Evolutionary conservation across 2,329 filamentous ascomycete species (phyloP).

Genomic region (Gremmenia infestans): DNA sequence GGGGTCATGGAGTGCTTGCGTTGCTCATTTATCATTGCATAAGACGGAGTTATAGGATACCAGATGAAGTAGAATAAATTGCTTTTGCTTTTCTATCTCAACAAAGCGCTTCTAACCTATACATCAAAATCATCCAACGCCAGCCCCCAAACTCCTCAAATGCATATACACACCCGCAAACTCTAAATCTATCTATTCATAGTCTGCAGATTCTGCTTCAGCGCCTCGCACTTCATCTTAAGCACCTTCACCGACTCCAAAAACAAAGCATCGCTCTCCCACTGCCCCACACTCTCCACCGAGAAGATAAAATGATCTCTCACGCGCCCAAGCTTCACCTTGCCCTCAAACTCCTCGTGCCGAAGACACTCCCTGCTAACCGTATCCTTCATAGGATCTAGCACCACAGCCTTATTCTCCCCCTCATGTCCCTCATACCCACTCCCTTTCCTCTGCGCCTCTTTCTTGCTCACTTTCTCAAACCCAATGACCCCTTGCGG

Average conservation of each 20-base stretch:
- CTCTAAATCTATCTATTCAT: conserved; percentile 38
- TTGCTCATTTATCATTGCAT: not conserved
- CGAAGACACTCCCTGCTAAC: conserved; percentile 90
- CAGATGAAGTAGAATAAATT: conserved; percentile 6
- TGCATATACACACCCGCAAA: not conserved
- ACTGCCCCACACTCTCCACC: conserved; percentile 92
- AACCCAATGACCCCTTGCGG: conserved; percentile 80
- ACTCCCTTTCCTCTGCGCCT: conserved; percentile 54
- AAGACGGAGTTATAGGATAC: conserved; percentile 2
- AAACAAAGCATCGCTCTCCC: conserved; percentile 90
- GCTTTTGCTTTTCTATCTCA: conserved; percentile 7
- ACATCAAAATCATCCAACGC: conserved; percentile 25
- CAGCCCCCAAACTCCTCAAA: conserved; percentile 27
- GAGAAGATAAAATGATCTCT: conserved; percentile 97
- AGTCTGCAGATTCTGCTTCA: conserved; percentile 65
- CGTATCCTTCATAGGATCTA: conserved; percentile 86
- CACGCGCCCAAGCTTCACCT: conserved; percentile 86
- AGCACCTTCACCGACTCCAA: conserved; percentile 80
- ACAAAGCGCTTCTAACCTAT: conserved; percentile 14
- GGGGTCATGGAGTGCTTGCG: not conserved
- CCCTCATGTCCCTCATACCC: conserved; percentile 72
- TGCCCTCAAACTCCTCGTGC: conserved; percentile 88
- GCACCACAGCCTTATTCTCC: conserved; percentile 81
- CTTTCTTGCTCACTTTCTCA: conserved; percentile 63
- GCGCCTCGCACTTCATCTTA: conserved; percentile 74